phyloP scores from a whole-genome alignment of 495 filamentous ascomycete genomes.

The Neurospora intermedia region DNA sequence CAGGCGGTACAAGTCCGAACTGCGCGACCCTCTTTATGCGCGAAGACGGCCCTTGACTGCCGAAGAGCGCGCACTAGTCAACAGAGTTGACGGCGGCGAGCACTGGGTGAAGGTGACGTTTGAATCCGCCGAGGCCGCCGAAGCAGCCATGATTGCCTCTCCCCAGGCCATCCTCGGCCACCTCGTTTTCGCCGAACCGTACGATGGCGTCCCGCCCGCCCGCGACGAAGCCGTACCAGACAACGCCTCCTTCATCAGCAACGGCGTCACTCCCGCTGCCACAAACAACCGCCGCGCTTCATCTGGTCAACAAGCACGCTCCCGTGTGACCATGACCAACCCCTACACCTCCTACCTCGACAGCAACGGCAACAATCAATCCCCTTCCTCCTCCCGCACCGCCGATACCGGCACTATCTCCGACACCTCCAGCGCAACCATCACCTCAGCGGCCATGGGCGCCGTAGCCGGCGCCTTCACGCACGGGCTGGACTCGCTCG shows the following conservation, averaged over 20 bases:
- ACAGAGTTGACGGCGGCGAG: constrained; percentile 62
- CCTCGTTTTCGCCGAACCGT: constrained; percentile 67
- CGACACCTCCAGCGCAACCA: constrained; percentile 48
- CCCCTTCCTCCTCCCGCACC: constrained; percentile 36
- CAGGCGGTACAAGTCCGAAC: constrained; percentile 46
- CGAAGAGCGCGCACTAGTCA: constrained; percentile 63
- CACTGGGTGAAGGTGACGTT: constrained; percentile 94
- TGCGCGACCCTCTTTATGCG: constrained; percentile 54
- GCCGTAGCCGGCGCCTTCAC: constrained; percentile 16
- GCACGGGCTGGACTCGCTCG: background rate
- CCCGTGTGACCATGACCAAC: constrained; percentile 1
- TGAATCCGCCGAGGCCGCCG: constrained; percentile 68
- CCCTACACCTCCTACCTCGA: constrained; percentile 17
- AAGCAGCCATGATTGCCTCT: constrained; percentile 61
- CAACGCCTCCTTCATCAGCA: constrained; percentile 3
- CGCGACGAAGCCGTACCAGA: constrained; percentile 51
- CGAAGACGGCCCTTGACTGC: constrained; percentile 47
- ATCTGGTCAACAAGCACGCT: constrained; percentile 6
- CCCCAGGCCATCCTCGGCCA: constrained; percentile 70
- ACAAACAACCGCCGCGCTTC: background rate
- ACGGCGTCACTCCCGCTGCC: background rate
- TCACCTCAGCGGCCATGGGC: constrained; percentile 28
- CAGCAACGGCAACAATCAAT: constrained; percentile 14
- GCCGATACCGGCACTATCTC: constrained; percentile 35
- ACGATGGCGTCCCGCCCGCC: constrained; percentile 56